A percentile compares a stretch with the other conserved stretches of the same genome.
Conservation (phyloP, 805 yeast species). For the Sugiyamaella boreocaroliniensis region DNA sequence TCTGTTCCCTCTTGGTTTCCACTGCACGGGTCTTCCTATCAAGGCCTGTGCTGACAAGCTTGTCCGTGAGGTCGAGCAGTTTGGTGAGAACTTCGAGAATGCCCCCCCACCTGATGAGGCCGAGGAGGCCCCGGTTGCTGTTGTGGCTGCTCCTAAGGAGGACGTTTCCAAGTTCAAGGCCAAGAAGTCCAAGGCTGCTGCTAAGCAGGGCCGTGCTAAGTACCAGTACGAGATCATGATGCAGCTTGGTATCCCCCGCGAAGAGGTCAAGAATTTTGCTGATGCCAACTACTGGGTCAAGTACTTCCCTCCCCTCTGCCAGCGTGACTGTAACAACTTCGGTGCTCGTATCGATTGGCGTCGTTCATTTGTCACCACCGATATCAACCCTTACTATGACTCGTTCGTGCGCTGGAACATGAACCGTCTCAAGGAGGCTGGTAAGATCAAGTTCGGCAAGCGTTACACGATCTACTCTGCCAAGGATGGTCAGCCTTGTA, state of each 20-base stretch:
- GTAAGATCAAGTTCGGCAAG: conserved; percentile 95
- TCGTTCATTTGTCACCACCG: conserved; percentile 91
- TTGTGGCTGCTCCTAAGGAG: conserved; percentile 36
- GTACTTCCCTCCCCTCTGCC: conserved; percentile 86
- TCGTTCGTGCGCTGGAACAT: conserved; percentile 95
- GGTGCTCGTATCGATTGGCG: conserved; percentile 99
- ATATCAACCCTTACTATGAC: conserved; percentile 90
- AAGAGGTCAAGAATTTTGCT: conserved; percentile 81
- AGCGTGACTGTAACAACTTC: conserved; percentile 66
- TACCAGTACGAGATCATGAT: conserved; percentile 95
- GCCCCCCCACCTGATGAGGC: conserved; percentile 50
- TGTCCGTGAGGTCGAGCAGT: conserved; percentile 83
- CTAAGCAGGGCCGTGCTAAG: conserved; percentile 89
- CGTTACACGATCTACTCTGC: conserved; percentile 96
- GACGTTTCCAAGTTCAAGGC: conserved; percentile 90
- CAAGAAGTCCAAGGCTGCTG: conserved; percentile 87
- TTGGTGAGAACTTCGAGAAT: conserved; percentile 74
- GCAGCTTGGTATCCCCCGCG: conserved; percentile 80
- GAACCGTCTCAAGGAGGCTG: conserved; percentile 73
- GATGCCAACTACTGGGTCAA: conserved; percentile 88
- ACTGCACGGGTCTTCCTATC: conserved; percentile 99
- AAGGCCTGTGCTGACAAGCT: conserved; percentile 90
- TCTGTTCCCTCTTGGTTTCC: conserved; percentile 93
- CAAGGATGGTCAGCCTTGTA: conserved; percentile 98
- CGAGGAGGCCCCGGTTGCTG: conserved; percentile 28